Evolutionary conservation across 108 stramenopile species (phyloP), one percentile per base, ranked within the genome.

Genomic region (Nitzschia sp.): DNA sequence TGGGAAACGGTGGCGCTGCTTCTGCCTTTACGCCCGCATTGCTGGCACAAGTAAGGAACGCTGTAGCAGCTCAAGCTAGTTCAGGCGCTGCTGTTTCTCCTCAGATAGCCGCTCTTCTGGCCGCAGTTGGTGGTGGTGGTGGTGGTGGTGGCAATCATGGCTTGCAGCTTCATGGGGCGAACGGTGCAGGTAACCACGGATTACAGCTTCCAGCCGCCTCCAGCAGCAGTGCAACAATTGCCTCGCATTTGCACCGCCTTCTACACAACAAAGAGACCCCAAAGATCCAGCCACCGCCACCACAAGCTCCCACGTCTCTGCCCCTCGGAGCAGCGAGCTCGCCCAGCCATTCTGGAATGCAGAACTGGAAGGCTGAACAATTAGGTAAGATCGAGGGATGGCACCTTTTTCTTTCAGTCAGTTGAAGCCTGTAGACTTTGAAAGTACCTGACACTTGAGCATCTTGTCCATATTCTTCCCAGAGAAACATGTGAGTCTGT

Each of bases 331-430:
- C 61, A 27, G 32, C 69, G 17, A 34, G 46, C 35, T 47, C 69
- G n/a, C 31, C 68, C 5, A 25, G 32, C 11, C 57, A 70, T 9
- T 58, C 74, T 8, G 45, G 76, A 27, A 79, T 87, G 75, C 76
- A 83, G 53, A 68, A 38, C 15, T 88, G 86, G 86, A 72, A 47
- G 6, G 26, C 80, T 41, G 76, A 80, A 41, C 77, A 88, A 69
- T 63, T 88, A 33, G 83, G 86, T 87, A 84, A 63, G 86, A 60
- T n/a, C n/a, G n/a, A n/a, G n/a, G n/a, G n/a, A n/a, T n/a, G n/a
- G n/a, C n/a, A n/a, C n/a, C n/a, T n/a, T n/a, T 16, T 53, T n/a
- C n/a, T n/a, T n/a, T n/a, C n/a, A n/a, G n/a, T 25, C 21, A 25
- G 23, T 27, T 58, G 35, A 57, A 55, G 55, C 23, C 3, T 17